Percentiles rank a stretch among this genome's conserved stretches.
These are phyloP conservation scores for Nemophila menziesii DNA, from an alignment of 257 asterid genomes.

Conservation along the genomic window DNA sequence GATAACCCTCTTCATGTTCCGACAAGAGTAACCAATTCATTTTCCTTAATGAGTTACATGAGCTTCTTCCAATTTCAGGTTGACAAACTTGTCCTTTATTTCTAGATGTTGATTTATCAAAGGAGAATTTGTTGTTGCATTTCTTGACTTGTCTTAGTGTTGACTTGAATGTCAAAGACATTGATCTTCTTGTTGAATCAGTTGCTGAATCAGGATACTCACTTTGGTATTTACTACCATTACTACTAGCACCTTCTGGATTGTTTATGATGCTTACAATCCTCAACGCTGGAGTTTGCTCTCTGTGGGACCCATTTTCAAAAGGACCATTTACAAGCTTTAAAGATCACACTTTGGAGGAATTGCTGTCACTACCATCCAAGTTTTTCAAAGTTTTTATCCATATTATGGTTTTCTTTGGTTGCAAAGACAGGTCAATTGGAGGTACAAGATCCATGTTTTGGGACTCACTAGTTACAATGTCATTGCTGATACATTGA, in stretches of 20 bases:
- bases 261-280: slow-evolving; percentile 7
- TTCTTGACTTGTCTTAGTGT: slow-evolving; percentile 30
- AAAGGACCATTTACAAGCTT: slow-evolving; percentile 24
- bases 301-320: slow-evolving; percentile 15
- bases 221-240: slow-evolving; percentile 20
- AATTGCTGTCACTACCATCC: slow-evolving; percentile 21
- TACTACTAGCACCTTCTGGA: slow-evolving; percentile 16
- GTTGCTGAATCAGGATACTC: no score
- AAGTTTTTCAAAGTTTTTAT: slow-evolving; percentile 37
- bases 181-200: slow-evolving; percentile 59
- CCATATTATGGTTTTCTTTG: slow-evolving; percentile 38
- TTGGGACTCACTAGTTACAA: slow-evolving; percentile 4
- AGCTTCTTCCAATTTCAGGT: slow-evolving; percentile 23
- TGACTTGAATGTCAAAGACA: slow-evolving; percentile 53
- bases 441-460: slow-evolving; percentile 2
- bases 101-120: no score
- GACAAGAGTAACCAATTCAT: slow-evolving; percentile 65
- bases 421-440: no score
- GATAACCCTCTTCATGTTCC: slow-evolving; percentile 78
- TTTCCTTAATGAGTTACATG: slow-evolving; percentile 21
- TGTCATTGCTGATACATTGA: slow-evolving; percentile 7
- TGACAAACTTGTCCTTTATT: slow-evolving; percentile 30
- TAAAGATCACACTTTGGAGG: slow-evolving; percentile 13
- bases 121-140: no score
- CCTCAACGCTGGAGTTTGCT: slow-evolving; percentile 19